These are phyloP conservation scores for Austroboletus novae-zelandiae DNA, from an alignment of 1,284 basidiomycete species.

Conservation along the genomic window DNA sequence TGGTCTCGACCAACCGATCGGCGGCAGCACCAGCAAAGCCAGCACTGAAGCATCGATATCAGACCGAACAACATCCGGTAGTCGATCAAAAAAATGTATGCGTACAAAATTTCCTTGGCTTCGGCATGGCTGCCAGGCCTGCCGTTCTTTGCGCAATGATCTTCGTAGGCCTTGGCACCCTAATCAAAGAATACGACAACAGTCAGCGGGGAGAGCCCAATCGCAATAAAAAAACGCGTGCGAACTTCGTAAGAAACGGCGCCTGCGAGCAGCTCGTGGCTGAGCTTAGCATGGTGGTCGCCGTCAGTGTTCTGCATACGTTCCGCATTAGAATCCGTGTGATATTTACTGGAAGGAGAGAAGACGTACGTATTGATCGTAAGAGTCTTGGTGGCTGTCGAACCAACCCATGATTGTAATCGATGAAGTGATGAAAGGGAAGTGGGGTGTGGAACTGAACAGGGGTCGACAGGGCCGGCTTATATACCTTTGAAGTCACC, in stretches of 20 bases:
- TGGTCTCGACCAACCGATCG: constrained; percentile 17
- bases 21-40: constrained; percentile 12
- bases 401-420: constrained; percentile 14
- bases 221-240: neutral
- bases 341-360: neutral
- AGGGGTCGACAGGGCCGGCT: neutral
- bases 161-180: constrained; percentile 15
- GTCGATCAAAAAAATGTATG: neutral
- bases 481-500: constrained; percentile 12
- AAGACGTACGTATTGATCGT: constrained; percentile 9
- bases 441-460: neutral
- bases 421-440: neutral
- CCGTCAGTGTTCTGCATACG: neutral
- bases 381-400: neutral
- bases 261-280: constrained; percentile 18
- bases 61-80: neutral
- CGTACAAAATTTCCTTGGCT: constrained; percentile 18
- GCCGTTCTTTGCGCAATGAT: constrained; percentile 10
- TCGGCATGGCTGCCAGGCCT: constrained; percentile 15
- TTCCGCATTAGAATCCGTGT: neutral
- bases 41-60: constrained; percentile 9
- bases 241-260: constrained; percentile 15
- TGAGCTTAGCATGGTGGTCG: neutral
- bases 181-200: neutral
- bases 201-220: neutral